Conservation (phyloP, 208 protist species). For the Naegleria fowleri region DNA sequence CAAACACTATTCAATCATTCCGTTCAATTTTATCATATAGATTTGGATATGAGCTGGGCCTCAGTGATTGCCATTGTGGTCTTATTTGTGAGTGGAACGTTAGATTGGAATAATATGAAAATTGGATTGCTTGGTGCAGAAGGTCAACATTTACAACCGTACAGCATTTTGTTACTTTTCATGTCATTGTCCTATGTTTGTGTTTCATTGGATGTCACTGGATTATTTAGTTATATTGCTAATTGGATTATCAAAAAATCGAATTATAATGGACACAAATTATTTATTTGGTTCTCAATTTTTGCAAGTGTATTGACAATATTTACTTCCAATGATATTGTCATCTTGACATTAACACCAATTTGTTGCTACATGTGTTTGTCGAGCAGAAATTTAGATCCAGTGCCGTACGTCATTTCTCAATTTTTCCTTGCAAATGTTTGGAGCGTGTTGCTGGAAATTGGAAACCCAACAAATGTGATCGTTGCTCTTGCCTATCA, state of each 20-base stretch:
- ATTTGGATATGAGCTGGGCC: background rate
- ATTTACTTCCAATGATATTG: constrained; percentile 44
- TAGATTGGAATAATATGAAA: background rate
- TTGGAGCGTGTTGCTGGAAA: constrained; percentile 33
- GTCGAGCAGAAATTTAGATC: constrained; percentile 21
- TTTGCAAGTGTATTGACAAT: constrained; percentile 37
- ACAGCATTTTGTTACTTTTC: constrained; percentile 35
- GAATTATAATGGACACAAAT: background rate
- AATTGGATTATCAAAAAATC: constrained; percentile 15
- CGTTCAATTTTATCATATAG: background rate
- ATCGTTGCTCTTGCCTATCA: constrained; percentile 36
- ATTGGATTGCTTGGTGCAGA: background rate
- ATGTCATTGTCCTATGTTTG: constrained; percentile 35
- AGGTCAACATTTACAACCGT: constrained; percentile 23
- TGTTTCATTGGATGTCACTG: constrained; percentile 33
- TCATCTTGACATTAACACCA: constrained; percentile 42
- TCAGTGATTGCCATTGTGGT: background rate
- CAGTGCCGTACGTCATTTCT: constrained; percentile 37
- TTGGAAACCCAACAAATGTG: constrained; percentile 45
- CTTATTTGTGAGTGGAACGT: background rate
- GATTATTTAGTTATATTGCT: constrained; percentile 34
- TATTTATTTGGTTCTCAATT: constrained; percentile 39
- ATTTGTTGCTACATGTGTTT: constrained; percentile 38
- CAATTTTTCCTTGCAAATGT: constrained; percentile 46
- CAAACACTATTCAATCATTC: background rate